Evolutionary conservation across 306 rosid species (phyloP).

Genomic region (Macrotyloma uniflorum): DNA sequence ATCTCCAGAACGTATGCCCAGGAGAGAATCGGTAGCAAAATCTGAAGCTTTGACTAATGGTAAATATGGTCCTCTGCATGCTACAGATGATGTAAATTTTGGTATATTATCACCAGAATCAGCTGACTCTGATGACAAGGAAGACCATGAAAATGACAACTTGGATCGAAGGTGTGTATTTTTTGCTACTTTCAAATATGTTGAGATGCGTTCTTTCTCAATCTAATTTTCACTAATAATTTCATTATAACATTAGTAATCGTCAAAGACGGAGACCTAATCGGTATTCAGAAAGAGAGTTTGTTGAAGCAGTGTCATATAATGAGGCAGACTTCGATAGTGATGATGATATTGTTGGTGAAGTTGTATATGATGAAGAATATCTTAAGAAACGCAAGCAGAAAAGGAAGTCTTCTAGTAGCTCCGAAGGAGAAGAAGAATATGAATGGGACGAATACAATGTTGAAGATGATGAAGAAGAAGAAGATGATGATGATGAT

Average conservation of each 20-base stretch:
- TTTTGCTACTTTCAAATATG: not conserved
- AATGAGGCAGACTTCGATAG: slow-evolving; percentile 84
- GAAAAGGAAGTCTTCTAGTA: slow-evolving; percentile 80
- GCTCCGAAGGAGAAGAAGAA: slow-evolving; percentile 99
- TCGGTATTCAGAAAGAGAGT: slow-evolving; percentile 87
- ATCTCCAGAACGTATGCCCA: slow-evolving; percentile 74
- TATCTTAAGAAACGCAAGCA: slow-evolving; percentile 85
- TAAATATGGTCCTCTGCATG: slow-evolving; percentile 62
- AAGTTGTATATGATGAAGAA: slow-evolving; percentile 94
- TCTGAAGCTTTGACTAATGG: slow-evolving; percentile 80
- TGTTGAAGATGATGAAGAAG: slow-evolving; percentile 93
- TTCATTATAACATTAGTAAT: slow-evolving; percentile 51
- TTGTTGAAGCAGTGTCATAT: slow-evolving; percentile 76
- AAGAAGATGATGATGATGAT: slow-evolving; percentile 37
- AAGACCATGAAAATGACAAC: slow-evolving; percentile 57
- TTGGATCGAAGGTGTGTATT: slow-evolving; percentile 74
- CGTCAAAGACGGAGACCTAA: slow-evolving; percentile 87
- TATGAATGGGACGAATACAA: slow-evolving; percentile 86
- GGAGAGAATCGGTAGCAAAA: slow-evolving; percentile 64
- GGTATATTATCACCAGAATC: slow-evolving; percentile 76
- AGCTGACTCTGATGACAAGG: slow-evolving; percentile 66
- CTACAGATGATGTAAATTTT: slow-evolving; percentile 58
- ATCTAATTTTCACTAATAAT: slow-evolving; percentile 31
- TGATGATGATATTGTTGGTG: slow-evolving; percentile 98
- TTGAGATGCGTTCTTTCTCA: slow-evolving; percentile 4